phyloP scores from a whole-genome alignment of 2,329 filamentous ascomycete genomes.

The Verticillium nonalfalfae region DNA sequence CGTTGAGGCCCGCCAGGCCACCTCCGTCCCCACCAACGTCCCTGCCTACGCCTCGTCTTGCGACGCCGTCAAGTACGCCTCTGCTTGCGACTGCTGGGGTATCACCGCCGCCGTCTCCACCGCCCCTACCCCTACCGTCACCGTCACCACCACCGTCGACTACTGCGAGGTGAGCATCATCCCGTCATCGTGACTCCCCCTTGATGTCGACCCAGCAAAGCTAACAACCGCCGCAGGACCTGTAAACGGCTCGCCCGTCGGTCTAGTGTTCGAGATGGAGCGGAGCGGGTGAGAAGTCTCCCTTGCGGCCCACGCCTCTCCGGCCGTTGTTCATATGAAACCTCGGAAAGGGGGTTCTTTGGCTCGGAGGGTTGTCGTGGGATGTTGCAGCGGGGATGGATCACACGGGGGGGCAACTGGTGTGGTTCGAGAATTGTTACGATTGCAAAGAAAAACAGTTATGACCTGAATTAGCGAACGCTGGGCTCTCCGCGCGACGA shows the following conservation, averaged over 20 bases:
- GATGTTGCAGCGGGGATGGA: neutral
- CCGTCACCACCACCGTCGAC: conserved; percentile 33
- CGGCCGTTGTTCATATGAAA: neutral
- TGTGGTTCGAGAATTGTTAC: neutral
- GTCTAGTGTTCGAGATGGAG: neutral
- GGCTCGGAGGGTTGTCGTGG: neutral
- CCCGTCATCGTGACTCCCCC: neutral
- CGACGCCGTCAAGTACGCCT: conserved; percentile 26
- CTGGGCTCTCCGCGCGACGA: neutral
- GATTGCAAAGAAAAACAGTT: neutral
- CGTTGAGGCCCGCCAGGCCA: conserved; percentile 21
- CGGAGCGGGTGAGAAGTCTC: neutral
- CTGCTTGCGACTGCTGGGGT: conserved; percentile 38
- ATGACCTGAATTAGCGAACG: neutral
- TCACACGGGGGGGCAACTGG: neutral
- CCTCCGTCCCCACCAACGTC: conserved; percentile 22
- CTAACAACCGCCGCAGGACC: conserved; percentile 1
- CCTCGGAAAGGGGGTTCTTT: neutral
- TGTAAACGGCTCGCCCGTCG: conserved; percentile 3
- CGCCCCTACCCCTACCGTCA: conserved; percentile 31
- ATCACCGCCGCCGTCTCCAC: conserved; percentile 31
- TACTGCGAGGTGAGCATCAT: conserved; percentile 26
- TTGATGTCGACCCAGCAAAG: no score
- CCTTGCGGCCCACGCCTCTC: neutral
- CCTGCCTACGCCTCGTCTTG: conserved; percentile 35